These are phyloP conservation scores for Globisporangium cederbergense DNA, from an alignment of 352 stramenopile species.

Conservation along the genomic window DNA sequence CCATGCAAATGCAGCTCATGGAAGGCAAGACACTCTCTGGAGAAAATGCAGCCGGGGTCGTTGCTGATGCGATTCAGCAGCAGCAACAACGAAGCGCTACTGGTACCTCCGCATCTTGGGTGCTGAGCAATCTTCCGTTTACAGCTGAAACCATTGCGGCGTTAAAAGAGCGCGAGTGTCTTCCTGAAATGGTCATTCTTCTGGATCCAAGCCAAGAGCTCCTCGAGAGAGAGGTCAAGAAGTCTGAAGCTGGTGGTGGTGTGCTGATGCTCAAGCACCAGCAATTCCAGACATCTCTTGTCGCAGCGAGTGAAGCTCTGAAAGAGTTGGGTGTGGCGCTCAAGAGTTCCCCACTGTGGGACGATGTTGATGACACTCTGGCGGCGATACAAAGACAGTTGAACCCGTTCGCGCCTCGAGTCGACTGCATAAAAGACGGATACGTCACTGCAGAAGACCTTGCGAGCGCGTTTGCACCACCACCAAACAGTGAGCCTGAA, in stretches of 20 bases:
- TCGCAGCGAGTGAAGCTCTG: conserved; percentile 15
- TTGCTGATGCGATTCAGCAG: conserved; percentile 22
- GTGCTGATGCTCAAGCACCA: conserved; percentile 25
- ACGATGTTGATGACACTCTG: conserved; percentile 23
- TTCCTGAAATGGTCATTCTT: conserved; percentile 49
- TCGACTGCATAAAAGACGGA: conserved; percentile 44
- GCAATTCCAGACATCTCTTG: conserved; percentile 26
- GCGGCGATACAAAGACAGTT: conserved; percentile 30
- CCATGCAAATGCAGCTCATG: conserved; percentile 38
- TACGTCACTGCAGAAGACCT: conserved; percentile 26
- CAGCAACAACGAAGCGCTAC: not conserved
- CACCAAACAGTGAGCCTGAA: conserved; percentile 20
- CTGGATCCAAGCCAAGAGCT: conserved; percentile 29
- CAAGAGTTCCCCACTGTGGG: conserved; percentile 10
- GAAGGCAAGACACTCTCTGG: conserved; percentile 29
- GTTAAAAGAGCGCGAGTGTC: conserved; percentile 38
- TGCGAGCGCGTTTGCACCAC: conserved; percentile 26
- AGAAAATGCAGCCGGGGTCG: conserved; percentile 20
- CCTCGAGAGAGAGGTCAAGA: conserved; percentile 16
- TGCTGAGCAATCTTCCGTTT: conserved; percentile 50
- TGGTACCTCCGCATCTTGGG: conserved; percentile 22
- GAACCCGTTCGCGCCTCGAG: conserved; percentile 36
- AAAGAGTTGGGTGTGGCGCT: conserved; percentile 9
- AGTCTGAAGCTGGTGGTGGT: not conserved
- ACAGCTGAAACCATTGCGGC: conserved; percentile 29